Evolutionary conservation across 495 filamentous ascomycete genomes (phyloP), one percentile per base, ranked within the genome.

Genomic region (Letharia columbiana): DNA sequence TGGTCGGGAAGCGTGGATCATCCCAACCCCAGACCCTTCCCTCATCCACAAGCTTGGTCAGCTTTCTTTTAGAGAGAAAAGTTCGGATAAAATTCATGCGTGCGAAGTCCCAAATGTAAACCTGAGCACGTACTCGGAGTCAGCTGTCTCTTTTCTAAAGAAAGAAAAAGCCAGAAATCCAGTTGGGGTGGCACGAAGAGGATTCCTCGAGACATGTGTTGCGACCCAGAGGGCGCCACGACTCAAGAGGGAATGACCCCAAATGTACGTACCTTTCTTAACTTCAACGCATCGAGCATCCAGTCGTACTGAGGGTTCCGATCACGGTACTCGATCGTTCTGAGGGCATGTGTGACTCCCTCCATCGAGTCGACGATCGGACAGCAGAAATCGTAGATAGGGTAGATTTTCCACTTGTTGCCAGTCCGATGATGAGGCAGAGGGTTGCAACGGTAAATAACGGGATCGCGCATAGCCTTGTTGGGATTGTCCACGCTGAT

Each of bases 271-370:
- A 98, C 94, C 67, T 85, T 79, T 61, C 94, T 91, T 31, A 98
- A 84, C 68, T 89, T 86, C 58, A 98, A 82, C 0, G 90, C 84
- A 66, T 96, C 86, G 42, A 95, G 74, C 81, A 98, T 92, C 94
- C 94, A 98, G 73, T 94, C 86, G 79, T 98, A 98, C 78, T 96
- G 93, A 15, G 91, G 88, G 76, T 98, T 97, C 62, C 94, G 90
- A 77, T 98, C 95, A 49, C 92, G 89, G 80, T 98, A 98, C 80
- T 98, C 94, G 66, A 92, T 97, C 2, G 94, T 96, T 68, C 95
- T 86, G 61, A 98, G 84, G 39, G 94, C 94, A 74, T 98, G 94
- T 17, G 94, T 97, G 61, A 98, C 90, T 52, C 91, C 92, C 77
- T 98, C 92, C 69, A 92, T 77, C 37, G 86, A 86, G 77, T 98